These are phyloP conservation scores for Schizosaccharomyces lindneri DNA, from an alignment of 805 yeast genomes.

Conservation along the genomic window DNA sequence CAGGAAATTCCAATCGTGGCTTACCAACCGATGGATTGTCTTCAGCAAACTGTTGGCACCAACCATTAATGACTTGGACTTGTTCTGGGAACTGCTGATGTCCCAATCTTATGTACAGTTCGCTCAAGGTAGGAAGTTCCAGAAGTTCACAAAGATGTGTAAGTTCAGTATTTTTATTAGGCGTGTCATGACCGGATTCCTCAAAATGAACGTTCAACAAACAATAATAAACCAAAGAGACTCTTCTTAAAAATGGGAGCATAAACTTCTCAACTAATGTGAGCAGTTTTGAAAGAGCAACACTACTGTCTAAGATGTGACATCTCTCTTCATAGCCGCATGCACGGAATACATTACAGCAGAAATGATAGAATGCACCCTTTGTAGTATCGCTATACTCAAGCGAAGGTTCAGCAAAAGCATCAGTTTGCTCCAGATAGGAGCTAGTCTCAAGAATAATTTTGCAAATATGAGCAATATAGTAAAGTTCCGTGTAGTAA, in stretches of 20 bases:
- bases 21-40: not conserved
- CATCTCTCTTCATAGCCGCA: not conserved
- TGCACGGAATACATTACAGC: not conserved
- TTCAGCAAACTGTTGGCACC: not conserved
- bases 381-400: not conserved
- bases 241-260: not conserved
- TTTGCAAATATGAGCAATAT: not conserved
- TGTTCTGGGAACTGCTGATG: not conserved
- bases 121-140: not conserved
- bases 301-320: not conserved
- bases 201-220: not conserved
- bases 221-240: not conserved
- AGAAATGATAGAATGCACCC: not conserved
- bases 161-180: not conserved
- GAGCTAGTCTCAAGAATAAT: not conserved
- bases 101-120: not conserved
- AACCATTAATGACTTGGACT: not conserved
- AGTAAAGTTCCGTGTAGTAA: not conserved
- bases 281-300: not conserved
- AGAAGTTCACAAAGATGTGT: not conserved
- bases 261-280: not conserved
- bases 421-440: not conserved
- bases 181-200: not conserved
- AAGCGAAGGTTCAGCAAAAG: not conserved
- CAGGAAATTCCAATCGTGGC: constrained; percentile 26